Percentiles rank a stretch among this genome's conserved stretches.
phyloP scores from a whole-genome alignment of 2,329 filamentous ascomycete genomes.

The Thielaviopsis populi region DNA sequence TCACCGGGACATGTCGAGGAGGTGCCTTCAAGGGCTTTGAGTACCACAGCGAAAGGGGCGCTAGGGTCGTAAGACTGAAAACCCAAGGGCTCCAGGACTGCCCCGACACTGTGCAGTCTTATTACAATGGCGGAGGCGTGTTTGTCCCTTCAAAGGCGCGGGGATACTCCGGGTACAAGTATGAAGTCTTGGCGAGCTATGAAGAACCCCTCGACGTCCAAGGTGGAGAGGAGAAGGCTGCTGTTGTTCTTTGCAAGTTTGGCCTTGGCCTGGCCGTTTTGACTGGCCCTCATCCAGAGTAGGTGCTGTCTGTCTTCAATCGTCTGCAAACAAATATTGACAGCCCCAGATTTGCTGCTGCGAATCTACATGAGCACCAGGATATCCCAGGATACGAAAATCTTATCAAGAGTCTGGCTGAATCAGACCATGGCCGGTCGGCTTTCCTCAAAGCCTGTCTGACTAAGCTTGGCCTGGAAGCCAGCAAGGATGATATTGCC shows the following conservation, averaged over 20 bases:
- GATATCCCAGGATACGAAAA: conserved; percentile 53
- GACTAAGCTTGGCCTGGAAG: conserved; percentile 63
- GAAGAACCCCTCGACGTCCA: conserved; percentile 61
- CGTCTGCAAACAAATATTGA: conserved; percentile 12
- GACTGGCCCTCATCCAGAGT: conserved; percentile 89
- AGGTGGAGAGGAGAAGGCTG: conserved; percentile 56
- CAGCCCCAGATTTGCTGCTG: conserved; percentile 57
- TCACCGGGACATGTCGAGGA: conserved; percentile 71
- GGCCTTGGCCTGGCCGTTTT: conserved; percentile 67
- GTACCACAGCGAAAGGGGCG: conserved; percentile 77
- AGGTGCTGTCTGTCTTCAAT: conserved; percentile 16
- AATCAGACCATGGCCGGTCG: conserved; percentile 54
- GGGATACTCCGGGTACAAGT: conserved; percentile 30
- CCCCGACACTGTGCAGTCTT: conserved; percentile 52
- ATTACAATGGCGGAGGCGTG: conserved; percentile 89
- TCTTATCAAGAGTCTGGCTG: conserved; percentile 50
- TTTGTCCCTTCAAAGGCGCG: conserved; percentile 58
- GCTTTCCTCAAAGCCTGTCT: conserved; percentile 69
- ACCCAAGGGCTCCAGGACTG: conserved; percentile 43
- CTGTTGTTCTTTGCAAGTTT: conserved; percentile 68
- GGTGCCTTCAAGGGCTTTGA: conserved; percentile 79
- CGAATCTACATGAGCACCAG: conserved; percentile 56
- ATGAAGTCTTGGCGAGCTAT: conserved; percentile 68
- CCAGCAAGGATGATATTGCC: conserved; percentile 51
- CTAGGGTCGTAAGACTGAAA: conserved; percentile 52